These are phyloP conservation scores for Calonectria leucothoes DNA, from an alignment of 2,329 filamentous ascomycete genomes.

Conservation along the genomic window DNA sequence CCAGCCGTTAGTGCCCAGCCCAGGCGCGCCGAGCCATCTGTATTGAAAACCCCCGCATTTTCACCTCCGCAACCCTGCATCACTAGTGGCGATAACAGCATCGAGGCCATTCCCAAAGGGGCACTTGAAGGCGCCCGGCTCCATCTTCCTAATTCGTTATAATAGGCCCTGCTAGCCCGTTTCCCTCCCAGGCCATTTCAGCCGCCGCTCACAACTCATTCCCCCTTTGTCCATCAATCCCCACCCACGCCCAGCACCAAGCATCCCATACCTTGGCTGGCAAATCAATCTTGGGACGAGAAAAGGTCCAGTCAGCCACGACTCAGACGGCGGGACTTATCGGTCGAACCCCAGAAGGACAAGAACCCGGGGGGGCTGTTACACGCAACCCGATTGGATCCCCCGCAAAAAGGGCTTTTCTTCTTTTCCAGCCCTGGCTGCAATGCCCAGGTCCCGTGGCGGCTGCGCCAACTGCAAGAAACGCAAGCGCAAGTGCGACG, in stretches of 20 bases:
- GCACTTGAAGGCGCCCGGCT: slow-evolving; percentile 37
- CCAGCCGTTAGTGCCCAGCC: background rate
- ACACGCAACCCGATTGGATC: background rate
- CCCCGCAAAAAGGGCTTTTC: background rate
- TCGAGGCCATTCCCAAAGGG: slow-evolving; percentile 20
- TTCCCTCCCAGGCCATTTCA: background rate
- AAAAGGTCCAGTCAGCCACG: background rate
- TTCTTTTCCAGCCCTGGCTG: background rate
- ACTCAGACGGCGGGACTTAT: background rate
- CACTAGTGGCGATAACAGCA: slow-evolving; percentile 12
- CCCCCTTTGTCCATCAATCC: background rate
- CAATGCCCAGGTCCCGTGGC: slow-evolving; percentile 37
- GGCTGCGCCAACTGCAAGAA: slow-evolving; percentile 42
- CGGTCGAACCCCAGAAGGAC: too few species aligned
- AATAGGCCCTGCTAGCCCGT: slow-evolving; percentile 19
- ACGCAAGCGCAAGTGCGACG: slow-evolving; percentile 41
- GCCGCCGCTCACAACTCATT: background rate
- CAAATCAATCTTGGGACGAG: background rate
- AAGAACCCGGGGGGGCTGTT: background rate
- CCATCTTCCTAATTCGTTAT: slow-evolving; percentile 41
- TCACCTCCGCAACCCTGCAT: background rate
- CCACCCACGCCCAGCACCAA: background rate
- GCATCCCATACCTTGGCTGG: too few species aligned
- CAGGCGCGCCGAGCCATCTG: background rate
- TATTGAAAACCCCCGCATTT: background rate